Evolutionary conservation across 805 yeast species (phyloP).

Genomic region (Wickerhamiella alocasiicola): DNA sequence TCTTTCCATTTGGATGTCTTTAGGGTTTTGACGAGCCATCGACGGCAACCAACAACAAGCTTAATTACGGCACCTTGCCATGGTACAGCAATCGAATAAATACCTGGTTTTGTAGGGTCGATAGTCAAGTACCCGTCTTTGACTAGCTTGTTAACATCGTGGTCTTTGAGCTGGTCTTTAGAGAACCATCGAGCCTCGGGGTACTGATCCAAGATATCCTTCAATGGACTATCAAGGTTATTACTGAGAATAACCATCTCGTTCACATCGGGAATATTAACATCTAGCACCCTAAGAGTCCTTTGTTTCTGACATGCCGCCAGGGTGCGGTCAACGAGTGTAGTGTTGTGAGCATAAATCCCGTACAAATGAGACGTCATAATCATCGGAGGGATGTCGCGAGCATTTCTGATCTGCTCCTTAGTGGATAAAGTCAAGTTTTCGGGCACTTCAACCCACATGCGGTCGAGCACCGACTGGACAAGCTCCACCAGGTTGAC

Average conservation of each 20-base stretch:
- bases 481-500: constrained; percentile 21
- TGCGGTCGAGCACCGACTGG: constrained; percentile 18
- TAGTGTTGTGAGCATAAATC: constrained; percentile 26
- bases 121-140: constrained; percentile 28
- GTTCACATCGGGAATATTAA: constrained; percentile 23
- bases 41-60: constrained; percentile 24
- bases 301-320: constrained; percentile 20
- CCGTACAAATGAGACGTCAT: constrained; percentile 28
- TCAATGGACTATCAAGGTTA: constrained; percentile 1
- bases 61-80: constrained; percentile 28
- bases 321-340: constrained; percentile 28
- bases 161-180: constrained; percentile 20
- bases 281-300: constrained; percentile 22
- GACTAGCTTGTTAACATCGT: constrained; percentile 18
- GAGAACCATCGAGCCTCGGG: constrained; percentile 14
- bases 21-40: constrained; percentile 28
- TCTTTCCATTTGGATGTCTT: constrained; percentile 28
- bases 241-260: constrained; percentile 25
- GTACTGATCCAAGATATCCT: neutral
- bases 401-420: constrained; percentile 21
- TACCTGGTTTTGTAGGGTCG: constrained; percentile 25
- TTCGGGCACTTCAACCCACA: constrained; percentile 27
- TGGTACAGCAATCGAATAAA: constrained; percentile 27
- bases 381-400: constrained; percentile 27
- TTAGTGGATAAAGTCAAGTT: constrained; percentile 20